phyloP scores from a whole-genome alignment of 1,284 basidiomycete species.

The Ceratobasidium sp. region DNA sequence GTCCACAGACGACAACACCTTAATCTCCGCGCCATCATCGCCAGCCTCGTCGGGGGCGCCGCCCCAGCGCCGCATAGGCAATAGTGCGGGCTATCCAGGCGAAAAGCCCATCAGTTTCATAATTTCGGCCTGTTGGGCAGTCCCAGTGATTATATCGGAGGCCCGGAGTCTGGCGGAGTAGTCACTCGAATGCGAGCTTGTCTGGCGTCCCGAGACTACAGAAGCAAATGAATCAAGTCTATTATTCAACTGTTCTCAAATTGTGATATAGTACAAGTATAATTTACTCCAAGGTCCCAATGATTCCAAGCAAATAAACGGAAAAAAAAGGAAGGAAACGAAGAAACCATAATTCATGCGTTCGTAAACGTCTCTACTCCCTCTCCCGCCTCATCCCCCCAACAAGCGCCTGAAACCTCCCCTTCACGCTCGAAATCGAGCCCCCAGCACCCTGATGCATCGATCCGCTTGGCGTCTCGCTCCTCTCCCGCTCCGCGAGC shows the following conservation, averaged over 20 bases:
- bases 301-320: background rate
- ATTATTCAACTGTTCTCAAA: background rate
- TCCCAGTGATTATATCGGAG: no score
- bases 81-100: no score
- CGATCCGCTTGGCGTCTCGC: conserved; percentile 34
- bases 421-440: conserved; percentile 4
- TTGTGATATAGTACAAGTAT: background rate
- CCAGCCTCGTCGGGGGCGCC: no score
- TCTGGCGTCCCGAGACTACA: background rate
- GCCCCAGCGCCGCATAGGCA: no score
- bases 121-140: no score
- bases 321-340: background rate
- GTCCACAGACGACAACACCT: no score
- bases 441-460: conserved; percentile 29
- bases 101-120: no score
- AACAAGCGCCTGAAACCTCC: conserved; percentile 21
- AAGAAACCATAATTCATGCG: background rate
- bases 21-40: no score
- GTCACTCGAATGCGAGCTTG: no score
- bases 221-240: background rate
- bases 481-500: background rate
- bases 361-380: background rate
- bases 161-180: no score
- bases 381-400: conserved; percentile 29
- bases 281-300: conserved; percentile 4